Evolutionary conservation across 1,284 basidiomycete species (phyloP).

Genomic region (Trichosporon inkin): DNA sequence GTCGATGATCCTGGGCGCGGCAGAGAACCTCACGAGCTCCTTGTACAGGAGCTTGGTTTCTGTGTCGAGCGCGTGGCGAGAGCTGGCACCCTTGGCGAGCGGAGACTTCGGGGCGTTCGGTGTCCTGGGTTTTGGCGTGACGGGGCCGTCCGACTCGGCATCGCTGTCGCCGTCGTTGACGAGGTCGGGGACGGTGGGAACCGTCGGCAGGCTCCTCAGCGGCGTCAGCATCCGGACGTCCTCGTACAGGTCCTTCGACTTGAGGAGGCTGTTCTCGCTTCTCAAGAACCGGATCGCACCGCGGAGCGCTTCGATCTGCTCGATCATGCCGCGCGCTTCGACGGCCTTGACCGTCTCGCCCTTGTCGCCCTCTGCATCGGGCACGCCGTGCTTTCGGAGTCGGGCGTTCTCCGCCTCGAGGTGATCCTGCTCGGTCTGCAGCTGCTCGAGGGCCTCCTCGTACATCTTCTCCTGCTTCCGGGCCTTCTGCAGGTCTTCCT

Average conservation of each 20-base stretch:
- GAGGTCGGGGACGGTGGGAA: conserved; percentile 20
- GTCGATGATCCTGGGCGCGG: conserved; percentile 75
- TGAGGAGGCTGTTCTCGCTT: conserved; percentile 86
- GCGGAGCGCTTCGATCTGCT: conserved; percentile 80
- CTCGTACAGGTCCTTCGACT: conserved; percentile 76
- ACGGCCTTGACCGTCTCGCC: background rate
- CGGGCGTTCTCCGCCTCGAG: conserved; percentile 82
- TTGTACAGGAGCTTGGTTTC: conserved; percentile 77
- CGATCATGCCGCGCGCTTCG: conserved; percentile 22
- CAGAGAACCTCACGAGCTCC: conserved; percentile 74
- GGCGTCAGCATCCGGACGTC: conserved; percentile 71
- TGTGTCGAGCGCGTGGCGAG: conserved; percentile 64
- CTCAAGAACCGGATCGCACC: conserved; percentile 84
- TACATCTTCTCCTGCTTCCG: conserved; percentile 82
- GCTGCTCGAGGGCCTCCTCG: conserved; percentile 86
- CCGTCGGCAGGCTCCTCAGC: conserved; percentile 47
- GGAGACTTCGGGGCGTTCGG: conserved; percentile 48
- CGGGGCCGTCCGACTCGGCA: conserved; percentile 18
- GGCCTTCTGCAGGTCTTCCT: conserved; percentile 71
- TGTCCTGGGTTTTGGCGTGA: conserved; percentile 21
- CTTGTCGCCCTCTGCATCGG: conserved; percentile 28
- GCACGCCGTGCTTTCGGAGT: conserved; percentile 61
- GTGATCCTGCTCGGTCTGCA: conserved; percentile 81
- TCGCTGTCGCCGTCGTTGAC: conserved; percentile 35
- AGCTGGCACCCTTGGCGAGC: conserved; percentile 26